phyloP scores from a whole-genome alignment of 1,284 basidiomycete genomes.

The Ustilago xerochloae region DNA sequence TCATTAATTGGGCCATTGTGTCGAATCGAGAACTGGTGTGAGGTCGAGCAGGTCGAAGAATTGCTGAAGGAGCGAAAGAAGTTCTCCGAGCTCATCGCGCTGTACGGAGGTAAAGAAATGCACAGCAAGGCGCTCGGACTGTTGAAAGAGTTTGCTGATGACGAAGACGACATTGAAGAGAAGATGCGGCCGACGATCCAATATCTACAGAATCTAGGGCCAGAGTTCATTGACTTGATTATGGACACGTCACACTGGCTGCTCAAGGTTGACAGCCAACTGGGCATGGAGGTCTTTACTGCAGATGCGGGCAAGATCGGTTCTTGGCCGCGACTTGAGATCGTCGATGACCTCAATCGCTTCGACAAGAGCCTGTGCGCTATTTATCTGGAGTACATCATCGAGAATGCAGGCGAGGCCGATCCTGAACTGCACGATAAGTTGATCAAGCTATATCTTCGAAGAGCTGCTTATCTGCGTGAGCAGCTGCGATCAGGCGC shows the following conservation, averaged over 20 bases:
- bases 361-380: constrained; percentile 75
- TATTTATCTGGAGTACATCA: constrained; percentile 87
- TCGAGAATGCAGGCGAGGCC: constrained; percentile 79
- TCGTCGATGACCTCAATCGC: constrained; percentile 74
- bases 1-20: constrained; percentile 87
- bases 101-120: constrained; percentile 96
- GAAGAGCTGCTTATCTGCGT: constrained; percentile 71
- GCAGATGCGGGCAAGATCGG: constrained; percentile 82
- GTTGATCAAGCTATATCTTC: constrained; percentile 84
- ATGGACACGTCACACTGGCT: constrained; percentile 79
- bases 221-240: constrained; percentile 59
- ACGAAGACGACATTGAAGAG: constrained; percentile 82
- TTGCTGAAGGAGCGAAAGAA: constrained; percentile 85
- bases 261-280: constrained; percentile 77
- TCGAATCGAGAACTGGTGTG: constrained; percentile 94
- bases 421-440: constrained; percentile 83
- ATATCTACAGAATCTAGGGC: constrained; percentile 87
- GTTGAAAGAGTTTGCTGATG: constrained; percentile 75
- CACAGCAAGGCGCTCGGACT: constrained; percentile 87
- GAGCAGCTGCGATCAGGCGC: constrained; percentile 3
- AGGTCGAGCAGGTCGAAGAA: constrained; percentile 92
- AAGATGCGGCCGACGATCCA: constrained; percentile 84
- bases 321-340: constrained; percentile 70
- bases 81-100: constrained; percentile 86
- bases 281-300: constrained; percentile 91